These are phyloP conservation scores for Linum lewisii DNA, from an alignment of 345 rosid genomes.

Conservation along the genomic window DNA sequence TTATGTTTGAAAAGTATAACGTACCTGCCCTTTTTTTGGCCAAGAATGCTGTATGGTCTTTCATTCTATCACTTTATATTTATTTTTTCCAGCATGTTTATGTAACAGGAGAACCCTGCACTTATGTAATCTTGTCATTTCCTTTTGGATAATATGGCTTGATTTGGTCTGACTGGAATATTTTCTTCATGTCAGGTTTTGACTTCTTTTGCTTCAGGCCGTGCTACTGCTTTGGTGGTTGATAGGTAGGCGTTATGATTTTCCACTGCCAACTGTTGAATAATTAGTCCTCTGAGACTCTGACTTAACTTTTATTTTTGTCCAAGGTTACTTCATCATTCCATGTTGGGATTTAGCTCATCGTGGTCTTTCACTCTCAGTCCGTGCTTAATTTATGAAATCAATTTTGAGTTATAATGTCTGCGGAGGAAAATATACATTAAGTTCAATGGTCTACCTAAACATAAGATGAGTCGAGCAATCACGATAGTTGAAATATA, in stretches of 20 bases:
- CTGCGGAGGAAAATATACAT: not conserved
- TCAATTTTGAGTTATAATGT: not conserved
- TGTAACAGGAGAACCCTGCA: not conserved
- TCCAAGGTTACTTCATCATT: not conserved
- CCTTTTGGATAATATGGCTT: not conserved
- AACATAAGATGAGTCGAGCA: not conserved
- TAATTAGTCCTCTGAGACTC: no score
- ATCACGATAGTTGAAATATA: not conserved
- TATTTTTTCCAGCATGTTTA: slow-evolving; percentile 5
- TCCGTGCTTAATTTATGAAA: not conserved
- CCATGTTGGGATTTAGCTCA: not conserved
- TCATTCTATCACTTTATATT: slow-evolving; percentile 11
- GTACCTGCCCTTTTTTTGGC: slow-evolving; percentile 97
- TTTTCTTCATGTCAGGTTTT: slow-evolving; percentile 56
- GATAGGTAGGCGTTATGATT: slow-evolving; percentile 45
- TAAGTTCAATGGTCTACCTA: not conserved
- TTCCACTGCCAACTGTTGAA: not conserved
- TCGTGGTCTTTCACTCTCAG: not conserved
- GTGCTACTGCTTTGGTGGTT: slow-evolving; percentile 95
- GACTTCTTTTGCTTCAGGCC: slow-evolving; percentile 97
- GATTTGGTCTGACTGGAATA: slow-evolving; percentile 10
- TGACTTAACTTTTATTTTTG: no score
- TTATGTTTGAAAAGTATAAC: slow-evolving; percentile 93
- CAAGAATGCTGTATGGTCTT: slow-evolving; percentile 74
- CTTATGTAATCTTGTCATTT: not conserved